Conservation (phyloP, 257 asterid species). For the Osmanthus fragrans region DNA sequence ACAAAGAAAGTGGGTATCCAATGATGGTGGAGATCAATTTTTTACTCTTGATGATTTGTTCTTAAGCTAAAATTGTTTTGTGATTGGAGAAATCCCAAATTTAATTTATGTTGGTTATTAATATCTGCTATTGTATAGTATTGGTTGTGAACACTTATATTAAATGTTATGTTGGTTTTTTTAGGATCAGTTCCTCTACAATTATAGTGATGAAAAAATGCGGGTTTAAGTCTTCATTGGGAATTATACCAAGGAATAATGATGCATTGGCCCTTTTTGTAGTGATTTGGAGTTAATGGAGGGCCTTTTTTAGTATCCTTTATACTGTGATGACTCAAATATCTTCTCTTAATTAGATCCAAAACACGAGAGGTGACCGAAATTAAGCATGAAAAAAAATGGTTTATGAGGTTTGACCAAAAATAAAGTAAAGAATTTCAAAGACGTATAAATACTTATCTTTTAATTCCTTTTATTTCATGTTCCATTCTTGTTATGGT, state of each 20-base stretch:
- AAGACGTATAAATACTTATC: background rate
- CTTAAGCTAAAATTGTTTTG: background rate
- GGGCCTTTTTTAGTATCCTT: background rate
- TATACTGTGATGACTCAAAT: background rate
- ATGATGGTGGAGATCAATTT: too few species aligned
- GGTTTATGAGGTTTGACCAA: background rate
- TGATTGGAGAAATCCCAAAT: background rate
- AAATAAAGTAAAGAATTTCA: background rate
- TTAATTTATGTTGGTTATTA: background rate
- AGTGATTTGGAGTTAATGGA: background rate
- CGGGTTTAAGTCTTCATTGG: background rate
- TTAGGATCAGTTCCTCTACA: background rate
- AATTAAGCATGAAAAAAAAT: background rate
- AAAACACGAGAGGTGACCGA: background rate
- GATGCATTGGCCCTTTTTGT: background rate
- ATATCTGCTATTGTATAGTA: background rate
- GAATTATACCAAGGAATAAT: background rate
- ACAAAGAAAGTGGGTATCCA: background rate
- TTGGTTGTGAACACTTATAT: background rate
- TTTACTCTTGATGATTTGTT: background rate
- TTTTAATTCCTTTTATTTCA: background rate
- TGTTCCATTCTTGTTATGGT: background rate
- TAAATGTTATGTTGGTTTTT: background rate
- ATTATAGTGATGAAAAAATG: background rate
- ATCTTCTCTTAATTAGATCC: background rate